Evolutionary conservation across 2,329 filamentous ascomycete genomes (phyloP), one percentile per base, ranked within the genome.

Genomic region (Thelonectria blattea): DNA sequence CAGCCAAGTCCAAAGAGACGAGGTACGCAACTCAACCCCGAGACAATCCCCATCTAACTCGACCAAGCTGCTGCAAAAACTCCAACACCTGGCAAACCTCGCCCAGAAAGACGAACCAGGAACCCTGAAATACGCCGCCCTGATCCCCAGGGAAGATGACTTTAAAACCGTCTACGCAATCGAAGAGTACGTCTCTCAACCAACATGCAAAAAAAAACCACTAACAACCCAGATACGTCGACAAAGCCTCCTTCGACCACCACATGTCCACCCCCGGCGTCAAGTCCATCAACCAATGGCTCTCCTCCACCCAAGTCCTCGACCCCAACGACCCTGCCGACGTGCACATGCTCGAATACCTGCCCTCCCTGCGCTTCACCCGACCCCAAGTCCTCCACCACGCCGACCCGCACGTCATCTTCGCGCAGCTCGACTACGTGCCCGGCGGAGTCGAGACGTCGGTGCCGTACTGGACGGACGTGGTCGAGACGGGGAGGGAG

Each of bases 361-460:
- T 70, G 22, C 54, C 65, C 17, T 63, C 62, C 37, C 64, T 69
- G 24, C 62, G 61, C 50, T 68, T 71, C 53, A 47, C 63, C 5
- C 52, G 60, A 10, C n/a, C 42, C 5, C 52, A 56, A 14, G 50
- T 64, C 1, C 54, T 39, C 22, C 15, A 41, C 5, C 60, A 64
- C 8, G 14, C 56, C 7, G 69, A 74, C 22, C 71, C 71, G 0
- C 65, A 67, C 27, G 47, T 73, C 15, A 52, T 72, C 20, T 65
- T 72, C 24, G 67, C 65, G 15, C 70, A 72, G 52, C 56, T 74
- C 3, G 62, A 67, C 22, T 73, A 73, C 61, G 53, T 69, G n/a
- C 59, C 64, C 9, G 69, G 62, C 8, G 65, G 63, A 3, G 62
- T 67, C 22, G 62, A 61, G 1, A 62, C 58, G 12, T 65, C 71